Conservation (phyloP, 768 basidiomycete genomes). For the Boletus subparvulus region DNA sequence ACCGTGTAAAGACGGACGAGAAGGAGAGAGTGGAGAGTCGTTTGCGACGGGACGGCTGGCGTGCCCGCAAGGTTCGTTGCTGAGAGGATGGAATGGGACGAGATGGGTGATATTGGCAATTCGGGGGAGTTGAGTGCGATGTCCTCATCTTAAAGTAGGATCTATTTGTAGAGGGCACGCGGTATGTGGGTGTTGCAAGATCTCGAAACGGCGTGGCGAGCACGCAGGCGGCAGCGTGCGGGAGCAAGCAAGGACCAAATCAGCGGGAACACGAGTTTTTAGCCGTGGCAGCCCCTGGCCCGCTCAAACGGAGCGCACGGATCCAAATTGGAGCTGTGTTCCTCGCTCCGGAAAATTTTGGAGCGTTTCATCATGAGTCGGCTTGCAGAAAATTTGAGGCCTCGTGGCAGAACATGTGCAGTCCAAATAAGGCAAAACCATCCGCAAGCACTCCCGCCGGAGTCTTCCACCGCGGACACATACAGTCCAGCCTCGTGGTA, state of each 20-base stretch:
- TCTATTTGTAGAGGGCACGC: constrained; percentile 28
- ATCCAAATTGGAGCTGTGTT: constrained; percentile 21
- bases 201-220: constrained; percentile 31
- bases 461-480: neutral
- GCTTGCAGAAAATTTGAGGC: constrained; percentile 1
- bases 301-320: constrained; percentile 26
- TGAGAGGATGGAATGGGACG: constrained; percentile 18
- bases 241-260: constrained; percentile 8
- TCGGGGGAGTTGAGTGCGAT: constrained; percentile 23
- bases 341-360: constrained; percentile 17
- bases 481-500: too few species aligned
- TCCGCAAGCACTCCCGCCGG: neutral
- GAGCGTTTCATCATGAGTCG: constrained; percentile 14
- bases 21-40: constrained; percentile 33
- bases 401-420: constrained; percentile 27
- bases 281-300: constrained; percentile 3
- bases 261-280: constrained; percentile 29
- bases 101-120: constrained; percentile 28
- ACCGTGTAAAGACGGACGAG: constrained; percentile 30
- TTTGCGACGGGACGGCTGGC: constrained; percentile 35
- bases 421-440: constrained; percentile 6
- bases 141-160: constrained; percentile 30
- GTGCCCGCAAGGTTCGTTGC: constrained; percentile 22
- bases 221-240: constrained; percentile 19
- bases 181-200: constrained; percentile 26